Conservation (phyloP, 2,329 filamentous ascomycete genomes). For the Colletotrichum chlorophyti region DNA sequence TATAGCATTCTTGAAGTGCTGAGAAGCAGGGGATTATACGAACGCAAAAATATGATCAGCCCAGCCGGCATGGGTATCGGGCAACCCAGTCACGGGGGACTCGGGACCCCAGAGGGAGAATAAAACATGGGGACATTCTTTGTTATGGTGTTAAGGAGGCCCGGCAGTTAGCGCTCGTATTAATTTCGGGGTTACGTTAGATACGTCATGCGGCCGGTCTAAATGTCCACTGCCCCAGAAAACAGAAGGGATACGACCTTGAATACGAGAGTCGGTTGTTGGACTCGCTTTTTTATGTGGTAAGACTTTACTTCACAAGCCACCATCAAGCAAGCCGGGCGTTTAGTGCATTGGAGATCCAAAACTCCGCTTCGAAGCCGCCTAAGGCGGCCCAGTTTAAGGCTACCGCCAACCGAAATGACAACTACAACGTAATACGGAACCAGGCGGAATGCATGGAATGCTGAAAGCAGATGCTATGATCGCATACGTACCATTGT, state of each 20-base stretch:
- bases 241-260: conserved; percentile 15
- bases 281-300: neutral
- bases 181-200: conserved; percentile 8
- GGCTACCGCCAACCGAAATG: neutral
- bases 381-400: neutral
- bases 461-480: neutral
- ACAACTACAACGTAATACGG: neutral
- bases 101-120: conserved; percentile 7
- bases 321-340: neutral
- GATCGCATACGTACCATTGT: neutral
- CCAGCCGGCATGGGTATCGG: neutral
- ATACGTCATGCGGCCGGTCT: conserved; percentile 17
- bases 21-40: conserved; percentile 5
- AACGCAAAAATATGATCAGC: conserved; percentile 13
- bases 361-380: neutral
- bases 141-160: conserved; percentile 10
- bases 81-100: conserved; percentile 1
- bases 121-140: conserved; percentile 6
- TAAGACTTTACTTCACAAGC: too few relatives aligned
- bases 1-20: neutral
- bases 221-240: conserved; percentile 20
- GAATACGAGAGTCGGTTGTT: conserved; percentile 18
- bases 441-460: neutral
- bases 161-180: conserved; percentile 15
- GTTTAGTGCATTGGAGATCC: neutral